Evolutionary conservation across 768 basidiomycete genomes (phyloP).

Genomic region (Harrya chromipes): DNA sequence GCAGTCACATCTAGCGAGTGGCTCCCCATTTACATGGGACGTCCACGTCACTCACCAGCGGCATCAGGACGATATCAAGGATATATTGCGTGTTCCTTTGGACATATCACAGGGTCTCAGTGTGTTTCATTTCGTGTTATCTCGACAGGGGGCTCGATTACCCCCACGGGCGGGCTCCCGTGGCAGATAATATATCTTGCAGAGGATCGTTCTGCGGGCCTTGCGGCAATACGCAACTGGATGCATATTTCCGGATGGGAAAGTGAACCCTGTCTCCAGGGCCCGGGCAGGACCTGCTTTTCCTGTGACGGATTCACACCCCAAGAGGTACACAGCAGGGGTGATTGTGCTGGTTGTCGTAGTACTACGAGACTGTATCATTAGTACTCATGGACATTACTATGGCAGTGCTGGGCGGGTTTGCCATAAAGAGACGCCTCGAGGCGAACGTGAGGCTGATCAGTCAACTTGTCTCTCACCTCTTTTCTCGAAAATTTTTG

Average conservation of each 20-base stretch:
- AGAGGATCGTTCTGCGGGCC: not conserved
- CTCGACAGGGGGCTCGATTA: not conserved
- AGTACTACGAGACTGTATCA: too few relatives aligned
- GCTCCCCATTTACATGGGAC: too few relatives aligned
- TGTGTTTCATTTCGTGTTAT: not conserved
- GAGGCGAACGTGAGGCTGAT: conserved; percentile 25
- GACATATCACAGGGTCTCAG: not conserved
- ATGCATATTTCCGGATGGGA: conserved; percentile 14
- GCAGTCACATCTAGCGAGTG: too few relatives aligned
- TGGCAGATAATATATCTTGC: not conserved
- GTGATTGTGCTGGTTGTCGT: too few relatives aligned
- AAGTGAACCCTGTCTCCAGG: conserved; percentile 10
- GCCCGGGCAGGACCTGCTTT: too few relatives aligned
- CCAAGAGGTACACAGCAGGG: too few relatives aligned
- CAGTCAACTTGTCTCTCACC: not conserved
- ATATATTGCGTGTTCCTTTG: not conserved
- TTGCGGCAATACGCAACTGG: not conserved
- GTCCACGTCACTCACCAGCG: too few relatives aligned
- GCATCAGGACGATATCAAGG: too few relatives aligned
- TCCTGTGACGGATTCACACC: too few relatives aligned
- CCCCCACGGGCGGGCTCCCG: not conserved
- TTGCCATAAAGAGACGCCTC: conserved; percentile 18
- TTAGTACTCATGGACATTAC: not conserved
- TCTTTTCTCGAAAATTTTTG: not conserved
- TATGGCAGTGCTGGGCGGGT: conserved; percentile 2